A percentile compares a stretch with the other conserved stretches of the same genome.
phyloP scores from a whole-genome alignment of 2,329 filamentous ascomycete genomes.

The Penicillium thymicola region DNA sequence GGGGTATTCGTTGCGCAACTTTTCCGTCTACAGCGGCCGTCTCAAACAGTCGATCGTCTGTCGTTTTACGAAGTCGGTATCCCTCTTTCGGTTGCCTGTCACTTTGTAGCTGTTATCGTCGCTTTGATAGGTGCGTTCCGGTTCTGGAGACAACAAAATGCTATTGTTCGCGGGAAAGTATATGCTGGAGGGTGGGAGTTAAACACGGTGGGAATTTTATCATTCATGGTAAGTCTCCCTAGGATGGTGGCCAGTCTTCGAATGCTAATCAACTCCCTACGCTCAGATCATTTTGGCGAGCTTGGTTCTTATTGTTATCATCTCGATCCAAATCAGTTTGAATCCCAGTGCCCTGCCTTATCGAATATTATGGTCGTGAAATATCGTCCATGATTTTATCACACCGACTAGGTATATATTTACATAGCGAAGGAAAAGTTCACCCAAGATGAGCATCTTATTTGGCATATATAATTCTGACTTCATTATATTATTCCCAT shows the following conservation, averaged over 20 bases:
- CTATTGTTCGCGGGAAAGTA: slow-evolving; percentile 57
- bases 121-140: slow-evolving; percentile 55
- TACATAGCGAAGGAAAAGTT: background rate
- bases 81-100: slow-evolving; percentile 50
- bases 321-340: slow-evolving; percentile 18
- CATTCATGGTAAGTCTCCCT: slow-evolving; percentile 15
- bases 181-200: slow-evolving; percentile 60
- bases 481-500: background rate
- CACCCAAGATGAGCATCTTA: background rate
- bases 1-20: slow-evolving; percentile 66
- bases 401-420: background rate
- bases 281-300: slow-evolving; percentile 18
- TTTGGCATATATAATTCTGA: background rate
- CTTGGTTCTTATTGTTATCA: slow-evolving; percentile 17
- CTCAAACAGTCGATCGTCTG: slow-evolving; percentile 37
- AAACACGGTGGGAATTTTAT: slow-evolving; percentile 45
- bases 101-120: slow-evolving; percentile 52
- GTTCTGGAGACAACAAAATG: slow-evolving; percentile 61
- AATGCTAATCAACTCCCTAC: background rate
- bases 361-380: background rate
- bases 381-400: background rate
- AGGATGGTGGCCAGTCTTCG: background rate
- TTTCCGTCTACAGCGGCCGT: slow-evolving; percentile 54
- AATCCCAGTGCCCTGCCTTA: background rate
- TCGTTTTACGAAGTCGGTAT: slow-evolving; percentile 61